Conservation (phyloP, 1,284 basidiomycete species). For the Ustilago nuda region DNA sequence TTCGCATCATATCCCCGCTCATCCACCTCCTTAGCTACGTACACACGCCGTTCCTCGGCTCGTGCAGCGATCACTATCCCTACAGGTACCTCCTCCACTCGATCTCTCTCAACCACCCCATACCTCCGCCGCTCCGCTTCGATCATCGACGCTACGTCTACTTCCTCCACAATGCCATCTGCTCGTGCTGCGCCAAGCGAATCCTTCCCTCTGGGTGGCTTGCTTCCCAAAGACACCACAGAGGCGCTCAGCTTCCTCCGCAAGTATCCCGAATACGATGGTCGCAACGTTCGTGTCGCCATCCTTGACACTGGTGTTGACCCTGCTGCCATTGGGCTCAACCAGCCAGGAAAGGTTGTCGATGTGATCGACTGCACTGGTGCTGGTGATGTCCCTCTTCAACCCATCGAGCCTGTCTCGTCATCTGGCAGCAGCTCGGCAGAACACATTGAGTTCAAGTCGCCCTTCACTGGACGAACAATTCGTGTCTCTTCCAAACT, state of each 20-base stretch:
- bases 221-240: conserved; percentile 69
- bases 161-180: conserved; percentile 36
- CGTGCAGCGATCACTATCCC: neutral
- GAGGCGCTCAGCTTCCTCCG: conserved; percentile 65
- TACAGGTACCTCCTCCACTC: neutral
- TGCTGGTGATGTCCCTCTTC: conserved; percentile 60
- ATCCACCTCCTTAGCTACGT: conserved; percentile 5
- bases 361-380: conserved; percentile 70
- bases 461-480: conserved; percentile 64
- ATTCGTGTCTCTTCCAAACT: conserved; percentile 56
- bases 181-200: conserved; percentile 38
- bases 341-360: conserved; percentile 66
- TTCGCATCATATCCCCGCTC: conserved; percentile 17
- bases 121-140: conserved; percentile 5
- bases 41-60: conserved; percentile 1
- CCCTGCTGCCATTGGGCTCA: conserved; percentile 68
- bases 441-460: conserved; percentile 55
- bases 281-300: conserved; percentile 67
- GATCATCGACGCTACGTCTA: conserved; percentile 19
- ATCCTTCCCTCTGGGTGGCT: conserved; percentile 65
- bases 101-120: conserved; percentile 9
- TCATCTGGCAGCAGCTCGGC: conserved; percentile 4
- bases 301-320: conserved; percentile 70
- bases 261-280: conserved; percentile 68
- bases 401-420: conserved; percentile 41